These are phyloP conservation scores for Scolecobasidium constrictum DNA, from an alignment of 2,329 filamentous ascomycete genomes.

Conservation along the genomic window DNA sequence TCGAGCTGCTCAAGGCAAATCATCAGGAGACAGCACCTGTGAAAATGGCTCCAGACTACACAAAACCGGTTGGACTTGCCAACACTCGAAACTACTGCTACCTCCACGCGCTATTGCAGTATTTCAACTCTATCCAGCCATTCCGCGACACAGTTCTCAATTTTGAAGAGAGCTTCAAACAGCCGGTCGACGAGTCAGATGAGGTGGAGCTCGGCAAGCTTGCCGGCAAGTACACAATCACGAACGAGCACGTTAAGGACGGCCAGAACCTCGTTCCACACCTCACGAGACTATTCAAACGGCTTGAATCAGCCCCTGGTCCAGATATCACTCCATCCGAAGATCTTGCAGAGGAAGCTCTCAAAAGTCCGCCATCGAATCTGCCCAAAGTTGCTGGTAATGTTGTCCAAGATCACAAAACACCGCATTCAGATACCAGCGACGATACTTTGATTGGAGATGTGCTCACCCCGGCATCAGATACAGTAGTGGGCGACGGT, in stretches of 20 bases:
- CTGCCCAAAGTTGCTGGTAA: no score
- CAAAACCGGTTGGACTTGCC: constrained; percentile 65
- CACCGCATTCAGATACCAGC: neutral
- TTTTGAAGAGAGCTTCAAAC: constrained; percentile 33
- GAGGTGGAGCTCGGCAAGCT: constrained; percentile 48
- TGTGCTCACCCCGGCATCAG: constrained; percentile 3
- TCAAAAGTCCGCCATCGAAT: neutral
- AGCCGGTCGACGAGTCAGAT: neutral
- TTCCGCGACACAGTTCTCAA: constrained; percentile 71
- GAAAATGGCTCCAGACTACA: constrained; percentile 15
- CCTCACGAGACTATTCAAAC: constrained; percentile 57
- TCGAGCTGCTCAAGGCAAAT: constrained; percentile 2
- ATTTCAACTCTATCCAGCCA: constrained; percentile 79
- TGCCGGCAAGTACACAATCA: constrained; percentile 60
- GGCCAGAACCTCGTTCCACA: constrained; percentile 70
- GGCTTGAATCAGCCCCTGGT: constrained; percentile 54
- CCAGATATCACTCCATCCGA: constrained; percentile 45
- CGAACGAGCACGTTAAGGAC: constrained; percentile 44
- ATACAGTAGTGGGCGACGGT: constrained; percentile 3
- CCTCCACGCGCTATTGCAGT: constrained; percentile 90
- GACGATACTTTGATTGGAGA: constrained; percentile 8
- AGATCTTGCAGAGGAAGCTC: constrained; percentile 66
- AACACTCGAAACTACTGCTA: constrained; percentile 99
- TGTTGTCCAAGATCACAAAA: neutral
- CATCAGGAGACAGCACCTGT: neutral